phyloP scores from a whole-genome alignment of 2,329 filamentous ascomycete species.

The Colletotrichum sp. region DNA sequence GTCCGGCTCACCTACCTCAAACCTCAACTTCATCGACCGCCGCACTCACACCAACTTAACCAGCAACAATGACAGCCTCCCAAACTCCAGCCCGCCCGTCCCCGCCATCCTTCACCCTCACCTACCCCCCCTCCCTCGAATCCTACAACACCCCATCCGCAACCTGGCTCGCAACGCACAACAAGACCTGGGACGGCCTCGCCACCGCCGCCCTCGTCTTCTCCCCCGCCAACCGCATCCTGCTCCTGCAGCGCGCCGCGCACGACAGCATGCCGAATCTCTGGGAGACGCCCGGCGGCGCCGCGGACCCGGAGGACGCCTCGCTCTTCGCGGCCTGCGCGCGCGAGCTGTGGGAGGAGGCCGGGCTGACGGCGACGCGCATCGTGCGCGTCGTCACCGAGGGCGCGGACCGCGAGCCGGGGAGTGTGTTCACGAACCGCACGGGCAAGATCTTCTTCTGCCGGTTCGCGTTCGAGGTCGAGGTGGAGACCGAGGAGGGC shows the following conservation, averaged over 20 bases:
- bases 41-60: background rate
- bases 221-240: constrained; percentile 35
- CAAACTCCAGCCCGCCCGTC: background rate
- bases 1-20: background rate
- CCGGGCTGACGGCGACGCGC: constrained; percentile 38
- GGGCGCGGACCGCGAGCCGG: constrained; percentile 23
- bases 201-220: constrained; percentile 40
- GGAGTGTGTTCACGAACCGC: constrained; percentile 37
- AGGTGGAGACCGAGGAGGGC: constrained; percentile 23
- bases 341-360: constrained; percentile 54
- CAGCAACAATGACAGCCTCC: background rate
- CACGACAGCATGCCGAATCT: constrained; percentile 47
- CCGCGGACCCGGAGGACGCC: constrained; percentile 43
- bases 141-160: constrained; percentile 20
- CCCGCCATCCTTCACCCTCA: constrained; percentile 19
- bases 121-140: constrained; percentile 20
- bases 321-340: constrained; percentile 47
- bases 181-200: constrained; percentile 27
- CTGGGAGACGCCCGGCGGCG: constrained; percentile 58
- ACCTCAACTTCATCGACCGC: background rate
- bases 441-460: constrained; percentile 32
- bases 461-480: constrained; percentile 40
- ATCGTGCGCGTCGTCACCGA: constrained; percentile 33
- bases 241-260: constrained; percentile 51
- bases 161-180: constrained; percentile 20